phyloP scores from a whole-genome alignment of 352 stramenopile genomes.

The Globisporangium solare region DNA sequence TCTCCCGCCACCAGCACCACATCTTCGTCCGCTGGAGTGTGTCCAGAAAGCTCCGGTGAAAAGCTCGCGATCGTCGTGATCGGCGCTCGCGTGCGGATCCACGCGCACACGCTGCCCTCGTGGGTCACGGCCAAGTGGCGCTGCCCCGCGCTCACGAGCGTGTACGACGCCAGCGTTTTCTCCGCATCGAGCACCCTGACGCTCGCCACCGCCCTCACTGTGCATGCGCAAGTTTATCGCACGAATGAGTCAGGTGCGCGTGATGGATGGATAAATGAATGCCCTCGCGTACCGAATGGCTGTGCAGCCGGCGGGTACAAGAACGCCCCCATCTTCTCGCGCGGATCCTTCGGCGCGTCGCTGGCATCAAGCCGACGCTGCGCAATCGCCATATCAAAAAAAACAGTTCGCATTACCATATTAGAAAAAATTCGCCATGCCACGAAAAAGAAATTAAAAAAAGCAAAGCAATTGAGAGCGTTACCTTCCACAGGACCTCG shows the following conservation, averaged over 20 bases:
- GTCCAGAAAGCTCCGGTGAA: neutral
- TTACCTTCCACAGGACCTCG: slow-evolving; percentile 51
- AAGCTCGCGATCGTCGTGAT: slow-evolving; percentile 30
- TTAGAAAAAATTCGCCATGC: neutral
- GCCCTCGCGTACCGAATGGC: slow-evolving; percentile 12
- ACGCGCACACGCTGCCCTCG: slow-evolving; percentile 24
- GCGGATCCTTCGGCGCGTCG: no score
- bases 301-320: slow-evolving; percentile 27
- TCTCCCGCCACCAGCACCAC: slow-evolving; percentile 38
- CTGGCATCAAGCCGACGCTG: no score
- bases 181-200: slow-evolving; percentile 42
- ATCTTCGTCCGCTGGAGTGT: slow-evolving; percentile 19
- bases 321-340: slow-evolving; percentile 8
- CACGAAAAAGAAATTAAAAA: no score
- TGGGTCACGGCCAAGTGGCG: slow-evolving; percentile 47
- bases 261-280: neutral
- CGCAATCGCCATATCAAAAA: no score
- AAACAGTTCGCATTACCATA: no score
- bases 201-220: slow-evolving; percentile 27
- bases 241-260: no score
- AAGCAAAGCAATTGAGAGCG: no score
- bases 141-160: slow-evolving; percentile 36
- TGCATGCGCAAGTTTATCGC: neutral
- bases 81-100: slow-evolving; percentile 23
- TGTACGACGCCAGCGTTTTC: slow-evolving; percentile 46